Percentiles rank a stretch among this genome's conserved stretches.
Conservation (phyloP, 371 early-diverging fungal species). For the Mortierella sp. region DNA sequence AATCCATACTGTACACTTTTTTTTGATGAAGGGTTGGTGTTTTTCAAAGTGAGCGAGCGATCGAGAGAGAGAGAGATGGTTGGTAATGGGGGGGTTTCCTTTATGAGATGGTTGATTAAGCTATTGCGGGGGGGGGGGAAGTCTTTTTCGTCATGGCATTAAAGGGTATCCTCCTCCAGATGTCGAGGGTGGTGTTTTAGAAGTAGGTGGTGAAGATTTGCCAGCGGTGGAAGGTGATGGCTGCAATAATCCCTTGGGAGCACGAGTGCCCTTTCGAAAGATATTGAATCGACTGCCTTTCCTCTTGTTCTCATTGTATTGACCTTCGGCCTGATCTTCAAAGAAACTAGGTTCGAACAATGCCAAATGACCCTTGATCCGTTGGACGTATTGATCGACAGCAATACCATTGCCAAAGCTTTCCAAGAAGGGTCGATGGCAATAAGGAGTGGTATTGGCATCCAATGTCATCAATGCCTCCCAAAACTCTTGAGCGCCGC, state of each 20-base stretch:
- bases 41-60: too few species aligned
- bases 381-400: constrained; percentile 41
- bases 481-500: constrained; percentile 53
- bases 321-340: constrained; percentile 49
- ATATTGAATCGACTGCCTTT: constrained; percentile 34
- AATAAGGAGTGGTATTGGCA: constrained; percentile 44
- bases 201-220: too few species aligned
- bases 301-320: constrained; percentile 44
- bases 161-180: too few species aligned
- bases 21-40: too few species aligned
- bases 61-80: too few species aligned
- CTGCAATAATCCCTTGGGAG: neutral
- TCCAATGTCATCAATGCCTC: constrained; percentile 47
- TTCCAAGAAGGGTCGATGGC: constrained; percentile 49
- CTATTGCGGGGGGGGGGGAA: too few species aligned
- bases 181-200: too few species aligned
- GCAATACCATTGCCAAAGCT: constrained; percentile 40
- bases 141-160: too few species aligned
- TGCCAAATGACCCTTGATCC: constrained; percentile 50
- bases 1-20: too few species aligned
- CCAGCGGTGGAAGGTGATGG: too few species aligned
- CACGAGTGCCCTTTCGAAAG: constrained; percentile 27
- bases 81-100: too few species aligned
- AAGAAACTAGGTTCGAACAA: constrained; percentile 48
- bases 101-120: too few species aligned